Conservation (phyloP, 164 flowering plant genomes). For the Macadamia integrifolia region DNA sequence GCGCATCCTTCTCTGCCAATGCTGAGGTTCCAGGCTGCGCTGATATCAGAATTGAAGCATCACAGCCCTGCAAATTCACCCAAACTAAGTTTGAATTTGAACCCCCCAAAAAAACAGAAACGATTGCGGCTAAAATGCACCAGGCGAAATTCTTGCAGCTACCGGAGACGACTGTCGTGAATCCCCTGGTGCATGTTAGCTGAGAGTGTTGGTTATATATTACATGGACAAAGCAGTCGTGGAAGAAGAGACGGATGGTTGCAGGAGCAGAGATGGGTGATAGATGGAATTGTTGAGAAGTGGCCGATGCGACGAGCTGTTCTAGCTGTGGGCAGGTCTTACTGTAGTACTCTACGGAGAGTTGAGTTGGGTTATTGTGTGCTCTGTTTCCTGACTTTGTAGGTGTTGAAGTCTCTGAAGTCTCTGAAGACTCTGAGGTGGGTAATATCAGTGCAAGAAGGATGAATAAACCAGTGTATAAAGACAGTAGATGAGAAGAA, state of each 20-base stretch:
- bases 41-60: conserved; percentile 67
- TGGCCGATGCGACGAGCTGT: conserved; percentile 57
- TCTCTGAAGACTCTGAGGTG: conserved; percentile 3
- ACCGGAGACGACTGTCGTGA: not conserved
- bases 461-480: not conserved
- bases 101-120: too few species aligned
- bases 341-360: conserved; percentile 55
- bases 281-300: conserved; percentile 52
- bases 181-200: conserved; percentile 3
- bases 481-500: not conserved
- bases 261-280: conserved; percentile 72
- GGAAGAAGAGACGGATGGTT: conserved; percentile 96
- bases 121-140: conserved; percentile 8
- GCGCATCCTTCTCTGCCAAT: conserved; percentile 69
- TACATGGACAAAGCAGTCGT: conserved; percentile 94
- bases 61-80: conserved; percentile 62
- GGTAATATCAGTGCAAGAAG: not conserved
- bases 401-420: not conserved
- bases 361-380: conserved; percentile 15
- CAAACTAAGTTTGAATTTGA: too few species aligned
- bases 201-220: not conserved
- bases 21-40: conserved; percentile 42
- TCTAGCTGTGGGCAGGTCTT: conserved; percentile 80
- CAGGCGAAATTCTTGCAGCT: not conserved
- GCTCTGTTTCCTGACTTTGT: too few species aligned